Percentiles rank a stretch among this genome's conserved stretches.
These are phyloP conservation scores for Sextonia rubra DNA, from an alignment of 164 flowering plant species.

Conservation along the genomic window DNA sequence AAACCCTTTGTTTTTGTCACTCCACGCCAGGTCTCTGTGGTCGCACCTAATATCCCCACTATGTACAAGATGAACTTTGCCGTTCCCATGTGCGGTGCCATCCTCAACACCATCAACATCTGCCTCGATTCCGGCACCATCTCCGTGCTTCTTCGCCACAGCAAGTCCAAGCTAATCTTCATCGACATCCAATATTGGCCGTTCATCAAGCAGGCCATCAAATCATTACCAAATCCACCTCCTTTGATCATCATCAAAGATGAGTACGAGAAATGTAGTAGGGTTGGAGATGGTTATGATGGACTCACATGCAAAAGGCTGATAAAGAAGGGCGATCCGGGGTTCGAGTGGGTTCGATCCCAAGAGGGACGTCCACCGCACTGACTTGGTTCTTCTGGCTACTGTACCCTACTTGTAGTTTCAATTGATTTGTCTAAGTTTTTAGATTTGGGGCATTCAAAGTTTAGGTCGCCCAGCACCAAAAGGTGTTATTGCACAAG, in stretches of 20 bases:
- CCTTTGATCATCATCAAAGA: conserved; percentile 26
- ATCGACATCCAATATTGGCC: conserved; percentile 19
- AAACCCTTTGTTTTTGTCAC: too few relatives aligned
- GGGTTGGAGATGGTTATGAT: too few relatives aligned
- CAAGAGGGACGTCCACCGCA: too few relatives aligned
- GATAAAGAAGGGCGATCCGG: conserved; percentile 31
- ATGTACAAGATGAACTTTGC: conserved; percentile 40
- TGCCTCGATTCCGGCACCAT: conserved; percentile 37
- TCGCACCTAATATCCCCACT: conserved; percentile 39
- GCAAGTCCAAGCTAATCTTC: conserved; percentile 25
- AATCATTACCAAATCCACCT: conserved; percentile 17
- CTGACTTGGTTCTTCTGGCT: too few relatives aligned
- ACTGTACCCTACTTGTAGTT: too few relatives aligned
- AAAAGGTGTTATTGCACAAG: too few relatives aligned
- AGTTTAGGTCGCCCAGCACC: too few relatives aligned
- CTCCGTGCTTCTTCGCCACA: conserved; percentile 28
- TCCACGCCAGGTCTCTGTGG: conserved; percentile 21
- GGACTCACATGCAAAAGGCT: conserved; percentile 27
- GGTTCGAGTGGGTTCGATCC: conserved; percentile 38
- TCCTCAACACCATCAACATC: conserved; percentile 30
- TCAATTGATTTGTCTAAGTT: too few relatives aligned
- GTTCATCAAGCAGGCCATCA: conserved; percentile 27
- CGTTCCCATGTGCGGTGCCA: conserved; percentile 35
- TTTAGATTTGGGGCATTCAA: too few relatives aligned
- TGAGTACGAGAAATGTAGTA: not conserved